phyloP scores from a whole-genome alignment of 257 asterid genomes.

The Solanum virginianum region DNA sequence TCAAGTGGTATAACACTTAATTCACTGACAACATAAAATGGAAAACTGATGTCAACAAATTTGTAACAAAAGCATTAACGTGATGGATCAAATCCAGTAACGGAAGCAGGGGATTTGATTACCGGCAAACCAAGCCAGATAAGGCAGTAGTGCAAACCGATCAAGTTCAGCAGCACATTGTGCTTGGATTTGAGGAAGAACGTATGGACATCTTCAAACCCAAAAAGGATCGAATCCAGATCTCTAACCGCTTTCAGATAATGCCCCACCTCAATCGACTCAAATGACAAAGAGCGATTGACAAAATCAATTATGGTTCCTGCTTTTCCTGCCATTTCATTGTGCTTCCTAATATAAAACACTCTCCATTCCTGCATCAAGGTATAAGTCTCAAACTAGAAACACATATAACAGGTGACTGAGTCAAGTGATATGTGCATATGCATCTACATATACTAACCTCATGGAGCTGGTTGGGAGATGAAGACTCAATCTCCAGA shows the following conservation, averaged over 20 bases:
- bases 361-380: conserved; percentile 57
- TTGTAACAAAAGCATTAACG: not conserved
- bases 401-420: not conserved
- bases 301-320: conserved; percentile 21
- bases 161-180: conserved; percentile 59
- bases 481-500: conserved; percentile 10
- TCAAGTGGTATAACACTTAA: not conserved
- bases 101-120: not conserved
- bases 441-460: conserved; percentile 1
- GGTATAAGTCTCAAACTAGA: not conserved
- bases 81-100: not conserved
- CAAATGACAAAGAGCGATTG: conserved; percentile 41
- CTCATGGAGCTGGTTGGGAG: conserved; percentile 3
- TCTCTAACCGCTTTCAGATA: conserved; percentile 52
- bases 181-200: conserved; percentile 51
- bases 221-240: conserved; percentile 37
- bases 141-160: conserved; percentile 79
- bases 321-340: conserved; percentile 51
- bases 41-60: not conserved
- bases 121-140: conserved; percentile 48
- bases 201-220: conserved; percentile 55
- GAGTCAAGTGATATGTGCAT: not conserved
- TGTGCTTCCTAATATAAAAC: conserved; percentile 47
- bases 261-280: conserved; percentile 66
- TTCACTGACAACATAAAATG: not conserved